phyloP scores from a whole-genome alignment of 805 yeast species.

The Myxozyma monticola region DNA sequence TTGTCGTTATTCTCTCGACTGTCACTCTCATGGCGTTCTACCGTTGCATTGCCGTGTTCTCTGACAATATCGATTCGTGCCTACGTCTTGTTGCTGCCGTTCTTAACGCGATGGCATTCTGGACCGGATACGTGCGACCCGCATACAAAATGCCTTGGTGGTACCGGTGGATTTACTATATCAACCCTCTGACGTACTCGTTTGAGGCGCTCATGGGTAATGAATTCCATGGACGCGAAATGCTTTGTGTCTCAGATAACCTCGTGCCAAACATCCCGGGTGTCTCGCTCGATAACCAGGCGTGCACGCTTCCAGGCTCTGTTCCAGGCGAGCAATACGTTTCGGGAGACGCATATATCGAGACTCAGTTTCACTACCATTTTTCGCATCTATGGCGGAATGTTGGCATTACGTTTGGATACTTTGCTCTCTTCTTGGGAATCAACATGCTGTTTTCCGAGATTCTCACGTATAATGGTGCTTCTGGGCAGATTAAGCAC shows the following conservation, averaged over 20 bases:
- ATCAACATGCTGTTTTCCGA: constrained; percentile 40
- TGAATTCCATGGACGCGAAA: constrained; percentile 61
- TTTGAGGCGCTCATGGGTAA: constrained; percentile 65
- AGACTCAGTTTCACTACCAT: constrained; percentile 50
- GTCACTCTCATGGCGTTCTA: constrained; percentile 49
- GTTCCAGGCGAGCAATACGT: constrained; percentile 53
- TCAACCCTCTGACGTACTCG: constrained; percentile 57
- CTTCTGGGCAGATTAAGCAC: constrained; percentile 46
- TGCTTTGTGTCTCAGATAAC: constrained; percentile 49
- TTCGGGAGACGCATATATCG: constrained; percentile 60
- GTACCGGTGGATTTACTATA: constrained; percentile 65
- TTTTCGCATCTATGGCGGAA: constrained; percentile 59
- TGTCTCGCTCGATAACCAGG: constrained; percentile 29
- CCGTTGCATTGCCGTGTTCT: constrained; percentile 44
- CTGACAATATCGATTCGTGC: constrained; percentile 40
- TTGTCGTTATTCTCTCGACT: constrained; percentile 48
- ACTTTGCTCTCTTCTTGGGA: constrained; percentile 51
- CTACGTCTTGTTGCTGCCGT: constrained; percentile 48
- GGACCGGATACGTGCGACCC: constrained; percentile 52
- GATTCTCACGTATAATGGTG: constrained; percentile 42
- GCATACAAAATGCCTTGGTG: constrained; percentile 61
- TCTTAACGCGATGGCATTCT: constrained; percentile 44
- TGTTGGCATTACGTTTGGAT: constrained; percentile 60
- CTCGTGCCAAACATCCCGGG: constrained; percentile 57
- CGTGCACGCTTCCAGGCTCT: constrained; percentile 66